Percentiles rank a stretch among this genome's conserved stretches.
phyloP scores from a whole-genome alignment of 768 basidiomycete species.

The Ramaria sp. region DNA sequence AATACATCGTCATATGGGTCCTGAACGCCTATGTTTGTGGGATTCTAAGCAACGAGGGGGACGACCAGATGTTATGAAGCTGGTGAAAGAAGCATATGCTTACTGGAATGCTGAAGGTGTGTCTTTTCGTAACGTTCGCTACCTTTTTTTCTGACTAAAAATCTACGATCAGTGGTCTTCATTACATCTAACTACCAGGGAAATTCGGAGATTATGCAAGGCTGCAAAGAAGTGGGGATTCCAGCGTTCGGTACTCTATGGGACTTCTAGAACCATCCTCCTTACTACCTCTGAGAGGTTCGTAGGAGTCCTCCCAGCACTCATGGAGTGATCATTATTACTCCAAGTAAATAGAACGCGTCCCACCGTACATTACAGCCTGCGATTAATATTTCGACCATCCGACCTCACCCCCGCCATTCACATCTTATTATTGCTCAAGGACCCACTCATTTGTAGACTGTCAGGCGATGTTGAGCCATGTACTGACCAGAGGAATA shows the following conservation, averaged over 20 bases:
- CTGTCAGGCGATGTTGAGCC: not conserved
- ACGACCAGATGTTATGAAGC: constrained; percentile 68
- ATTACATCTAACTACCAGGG: constrained; percentile 79
- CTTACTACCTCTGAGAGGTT: not conserved
- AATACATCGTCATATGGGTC: constrained; percentile 59
- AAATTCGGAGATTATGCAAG: constrained; percentile 71
- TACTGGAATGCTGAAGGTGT: constrained; percentile 65
- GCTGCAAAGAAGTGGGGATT: constrained; percentile 59
- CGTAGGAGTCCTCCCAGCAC: not conserved
- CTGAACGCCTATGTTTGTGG: constrained; percentile 68
- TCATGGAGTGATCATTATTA: not conserved
- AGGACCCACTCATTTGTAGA: constrained; percentile 8
- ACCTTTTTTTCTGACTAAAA: constrained; percentile 5
- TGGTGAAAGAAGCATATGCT: constrained; percentile 57
- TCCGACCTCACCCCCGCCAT: not conserved
- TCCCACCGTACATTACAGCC: not conserved
- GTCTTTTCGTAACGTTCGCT: not conserved
- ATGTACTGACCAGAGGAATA: constrained; percentile 1
- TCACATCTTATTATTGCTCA: constrained; percentile 6
- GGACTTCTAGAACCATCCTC: constrained; percentile 17
- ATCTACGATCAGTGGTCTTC: constrained; percentile 45
- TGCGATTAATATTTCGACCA: not conserved
- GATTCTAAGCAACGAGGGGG: constrained; percentile 63
- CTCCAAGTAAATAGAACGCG: not conserved
- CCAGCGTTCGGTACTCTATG: constrained; percentile 35